Evolutionary conservation across 345 rosid species (phyloP).

Genomic region (Gossypium anomalum): DNA sequence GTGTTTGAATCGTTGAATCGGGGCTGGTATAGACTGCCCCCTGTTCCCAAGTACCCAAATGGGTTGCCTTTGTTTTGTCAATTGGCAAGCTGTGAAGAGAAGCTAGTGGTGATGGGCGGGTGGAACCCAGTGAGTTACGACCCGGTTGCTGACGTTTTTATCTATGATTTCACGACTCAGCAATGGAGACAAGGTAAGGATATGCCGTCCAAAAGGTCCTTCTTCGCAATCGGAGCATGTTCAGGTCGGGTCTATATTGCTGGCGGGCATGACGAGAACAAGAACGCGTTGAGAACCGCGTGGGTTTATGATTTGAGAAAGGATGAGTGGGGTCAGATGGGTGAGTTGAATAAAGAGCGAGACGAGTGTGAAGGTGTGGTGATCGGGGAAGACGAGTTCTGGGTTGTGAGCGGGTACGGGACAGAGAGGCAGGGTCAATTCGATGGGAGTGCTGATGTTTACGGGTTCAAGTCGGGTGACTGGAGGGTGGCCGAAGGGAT

Average conservation of each 20-base stretch:
- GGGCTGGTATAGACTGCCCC: slow-evolving; percentile 42
- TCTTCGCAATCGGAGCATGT: slow-evolving; percentile 46
- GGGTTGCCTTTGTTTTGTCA: slow-evolving; percentile 67
- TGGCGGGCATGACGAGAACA: slow-evolving; percentile 67
- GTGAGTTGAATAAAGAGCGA: slow-evolving; percentile 49
- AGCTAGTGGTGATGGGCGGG: slow-evolving; percentile 62
- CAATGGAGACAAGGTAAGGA: slow-evolving; percentile 49
- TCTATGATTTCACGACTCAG: slow-evolving; percentile 43
- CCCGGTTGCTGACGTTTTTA: slow-evolving; percentile 45
- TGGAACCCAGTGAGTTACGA: slow-evolving; percentile 61
- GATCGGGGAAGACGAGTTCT: slow-evolving; percentile 43
- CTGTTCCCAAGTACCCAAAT: slow-evolving; percentile 37
- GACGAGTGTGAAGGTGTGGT: slow-evolving; percentile 66
- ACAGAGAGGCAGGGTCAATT: slow-evolving; percentile 58
- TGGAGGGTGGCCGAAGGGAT: slow-evolving; percentile 46
- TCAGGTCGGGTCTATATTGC: slow-evolving; percentile 40
- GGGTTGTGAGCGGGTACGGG: slow-evolving; percentile 63
- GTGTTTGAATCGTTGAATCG: slow-evolving; percentile 38
- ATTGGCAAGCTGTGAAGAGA: slow-evolving; percentile 47
- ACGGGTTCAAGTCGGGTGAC: slow-evolving; percentile 28
- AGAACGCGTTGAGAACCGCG: slow-evolving; percentile 54
- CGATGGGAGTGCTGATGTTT: slow-evolving; percentile 45
- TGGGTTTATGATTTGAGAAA: slow-evolving; percentile 51
- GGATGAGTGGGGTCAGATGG: slow-evolving; percentile 56
- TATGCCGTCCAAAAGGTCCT: slow-evolving; percentile 54